A percentile compares a stretch with the other conserved stretches of the same genome.
These are phyloP conservation scores for Colletotrichum destructivum DNA, from an alignment of 2,329 filamentous ascomycete species.

Conservation along the genomic window DNA sequence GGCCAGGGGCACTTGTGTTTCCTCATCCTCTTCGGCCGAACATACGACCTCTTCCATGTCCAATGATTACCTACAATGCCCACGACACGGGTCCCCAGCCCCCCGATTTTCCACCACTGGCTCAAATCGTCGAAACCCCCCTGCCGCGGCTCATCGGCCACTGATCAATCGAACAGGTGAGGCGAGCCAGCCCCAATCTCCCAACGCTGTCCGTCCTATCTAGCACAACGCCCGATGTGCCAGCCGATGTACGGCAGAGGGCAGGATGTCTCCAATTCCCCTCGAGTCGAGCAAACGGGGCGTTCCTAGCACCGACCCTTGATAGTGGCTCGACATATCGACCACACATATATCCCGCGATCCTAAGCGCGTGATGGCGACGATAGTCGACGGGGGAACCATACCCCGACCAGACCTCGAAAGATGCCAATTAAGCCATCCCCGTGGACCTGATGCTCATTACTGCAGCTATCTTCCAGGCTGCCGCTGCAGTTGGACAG, in stretches of 20 bases:
- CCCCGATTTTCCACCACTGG: slow-evolving; percentile 26
- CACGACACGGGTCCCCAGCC: slow-evolving; percentile 10
- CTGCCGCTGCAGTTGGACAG: slow-evolving; percentile 23
- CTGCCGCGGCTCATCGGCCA: slow-evolving; percentile 32
- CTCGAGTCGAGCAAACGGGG: slow-evolving; percentile 10
- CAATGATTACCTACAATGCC: not conserved
- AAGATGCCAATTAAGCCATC: slow-evolving; percentile 14
- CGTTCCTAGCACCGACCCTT: slow-evolving; percentile 25
- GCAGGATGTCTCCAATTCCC: not conserved
- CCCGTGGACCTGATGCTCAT: slow-evolving; percentile 7
- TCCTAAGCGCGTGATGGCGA: slow-evolving; percentile 30
- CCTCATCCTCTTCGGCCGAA: slow-evolving; percentile 13
- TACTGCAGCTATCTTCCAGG: slow-evolving; percentile 32
- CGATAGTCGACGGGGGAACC: slow-evolving; percentile 10
- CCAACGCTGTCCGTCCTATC: slow-evolving; percentile 22
- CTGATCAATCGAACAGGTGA: slow-evolving; percentile 27
- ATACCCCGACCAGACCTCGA: slow-evolving; percentile 19
- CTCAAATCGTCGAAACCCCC: slow-evolving; percentile 24
- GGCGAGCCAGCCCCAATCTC: slow-evolving; percentile 31
- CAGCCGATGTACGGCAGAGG: slow-evolving; percentile 25
- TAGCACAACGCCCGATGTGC: slow-evolving; percentile 22
- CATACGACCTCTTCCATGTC: slow-evolving; percentile 18
- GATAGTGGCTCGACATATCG: slow-evolving; percentile 17
- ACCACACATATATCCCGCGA: slow-evolving; percentile 19
- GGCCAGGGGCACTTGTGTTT: slow-evolving; percentile 6